Evolutionary conservation across 2,329 filamentous ascomycete genomes (phyloP).

Genomic region (Diplodia intermedia): DNA sequence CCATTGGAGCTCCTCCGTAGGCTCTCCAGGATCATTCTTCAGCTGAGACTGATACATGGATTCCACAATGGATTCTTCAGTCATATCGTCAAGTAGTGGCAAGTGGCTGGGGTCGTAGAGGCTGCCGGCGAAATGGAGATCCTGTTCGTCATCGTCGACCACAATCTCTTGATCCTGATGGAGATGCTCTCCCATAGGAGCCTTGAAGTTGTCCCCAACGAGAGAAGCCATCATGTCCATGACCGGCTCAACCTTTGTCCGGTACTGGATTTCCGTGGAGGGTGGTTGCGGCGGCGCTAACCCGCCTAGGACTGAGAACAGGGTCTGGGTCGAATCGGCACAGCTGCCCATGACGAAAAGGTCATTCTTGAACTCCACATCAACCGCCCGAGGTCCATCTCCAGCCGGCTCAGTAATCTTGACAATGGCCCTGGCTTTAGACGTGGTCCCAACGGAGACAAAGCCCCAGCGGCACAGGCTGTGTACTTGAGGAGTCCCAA

Average conservation of each 20-base stretch:
- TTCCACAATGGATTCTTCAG: slow-evolving; percentile 44
- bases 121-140: slow-evolving; percentile 60
- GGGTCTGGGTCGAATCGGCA: slow-evolving; percentile 93
- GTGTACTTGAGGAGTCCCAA: slow-evolving; percentile 54
- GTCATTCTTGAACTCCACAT: slow-evolving; percentile 83
- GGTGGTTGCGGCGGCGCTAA: slow-evolving; percentile 84
- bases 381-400: slow-evolving; percentile 70
- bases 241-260: slow-evolving; percentile 84
- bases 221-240: slow-evolving; percentile 90
- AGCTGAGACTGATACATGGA: slow-evolving; percentile 48
- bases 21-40: not conserved
- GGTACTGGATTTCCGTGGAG: slow-evolving; percentile 82
- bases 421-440: slow-evolving; percentile 74
- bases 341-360: slow-evolving; percentile 92
- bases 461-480: slow-evolving; percentile 71
- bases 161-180: slow-evolving; percentile 43
- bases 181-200: slow-evolving; percentile 61
- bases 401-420: slow-evolving; percentile 63
- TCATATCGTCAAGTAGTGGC: slow-evolving; percentile 48
- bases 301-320: slow-evolving; percentile 79
- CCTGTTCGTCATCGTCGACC: slow-evolving; percentile 51
- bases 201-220: slow-evolving; percentile 80
- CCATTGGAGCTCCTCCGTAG: slow-evolving; percentile 67
- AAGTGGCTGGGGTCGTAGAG: slow-evolving; percentile 58
- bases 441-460: slow-evolving; percentile 86